phyloP scores from a whole-genome alignment of 2,329 filamentous ascomycete genomes.

The Sporothrix phasma region DNA sequence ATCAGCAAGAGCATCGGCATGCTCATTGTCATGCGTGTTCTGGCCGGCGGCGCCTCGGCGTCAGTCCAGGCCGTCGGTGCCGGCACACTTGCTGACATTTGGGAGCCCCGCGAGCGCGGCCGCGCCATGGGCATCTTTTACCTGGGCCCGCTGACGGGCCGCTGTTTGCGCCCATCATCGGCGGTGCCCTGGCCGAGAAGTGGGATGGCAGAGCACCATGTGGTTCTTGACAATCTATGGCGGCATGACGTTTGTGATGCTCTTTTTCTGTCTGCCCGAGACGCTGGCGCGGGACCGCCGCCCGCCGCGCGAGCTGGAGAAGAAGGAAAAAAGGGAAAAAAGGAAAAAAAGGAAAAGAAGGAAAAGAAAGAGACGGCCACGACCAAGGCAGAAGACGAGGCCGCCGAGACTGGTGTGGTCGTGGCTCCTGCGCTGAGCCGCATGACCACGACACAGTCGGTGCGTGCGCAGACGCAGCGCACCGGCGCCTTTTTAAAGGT shows the following conservation, averaged over 20 bases:
- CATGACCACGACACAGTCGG: conserved; percentile 48
- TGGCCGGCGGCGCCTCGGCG: conserved; percentile 66
- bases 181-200: conserved; percentile 57
- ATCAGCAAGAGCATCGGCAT: conserved; percentile 60
- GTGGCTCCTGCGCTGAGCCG: conserved; percentile 30
- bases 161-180: conserved; percentile 64
- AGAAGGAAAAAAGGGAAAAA: neutral
- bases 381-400: neutral
- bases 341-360: neutral
- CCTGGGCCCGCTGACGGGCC: conserved; percentile 69
- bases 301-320: neutral
- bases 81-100: conserved; percentile 74
- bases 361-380: neutral
- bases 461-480: conserved; percentile 46
- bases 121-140: conserved; percentile 78
- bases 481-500: conserved; percentile 45
- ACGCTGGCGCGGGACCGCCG: conserved; percentile 38
- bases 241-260: conserved; percentile 42
- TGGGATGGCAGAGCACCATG: conserved; percentile 67
- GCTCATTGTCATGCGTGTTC: conserved; percentile 64
- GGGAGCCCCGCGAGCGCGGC: conserved; percentile 63
- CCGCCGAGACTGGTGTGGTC: neutral
- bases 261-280: conserved; percentile 55
- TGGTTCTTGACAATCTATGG: conserved; percentile 71
- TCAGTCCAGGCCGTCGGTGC: conserved; percentile 76